Percentiles rank a stretch among this genome's conserved stretches.
These are phyloP conservation scores for Musa acuminata DNA, from an alignment of 176 grass and related monocot genomes.

Conservation along the genomic window DNA sequence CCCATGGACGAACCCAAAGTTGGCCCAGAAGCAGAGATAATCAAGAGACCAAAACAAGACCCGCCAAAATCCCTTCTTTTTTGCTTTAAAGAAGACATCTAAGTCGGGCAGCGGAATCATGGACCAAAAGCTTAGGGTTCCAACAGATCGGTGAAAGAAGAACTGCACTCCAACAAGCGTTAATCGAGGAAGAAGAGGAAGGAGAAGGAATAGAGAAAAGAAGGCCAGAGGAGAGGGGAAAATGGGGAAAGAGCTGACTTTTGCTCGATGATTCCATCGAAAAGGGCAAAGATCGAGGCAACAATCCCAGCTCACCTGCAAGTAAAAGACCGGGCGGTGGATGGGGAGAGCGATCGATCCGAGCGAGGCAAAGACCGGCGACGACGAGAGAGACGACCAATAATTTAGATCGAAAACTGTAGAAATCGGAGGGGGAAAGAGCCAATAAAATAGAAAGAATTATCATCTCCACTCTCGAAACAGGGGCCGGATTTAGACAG, in stretches of 20 bases:
- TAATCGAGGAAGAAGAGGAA: background rate
- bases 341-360: background rate
- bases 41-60: background rate
- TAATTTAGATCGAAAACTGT: background rate
- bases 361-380: background rate
- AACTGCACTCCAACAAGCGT: background rate
- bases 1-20: background rate
- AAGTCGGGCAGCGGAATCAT: background rate
- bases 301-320: constrained; percentile 5
- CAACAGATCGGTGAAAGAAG: background rate
- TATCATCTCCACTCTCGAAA: background rate
- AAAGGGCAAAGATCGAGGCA: background rate
- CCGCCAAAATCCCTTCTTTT: background rate
- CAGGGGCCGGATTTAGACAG: background rate
- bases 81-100: background rate
- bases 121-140: background rate
- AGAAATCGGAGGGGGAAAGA: background rate
- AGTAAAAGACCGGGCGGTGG: background rate
- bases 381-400: background rate
- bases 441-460: background rate
- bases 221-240: background rate
- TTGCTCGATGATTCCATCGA: background rate
- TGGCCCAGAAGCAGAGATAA: background rate
- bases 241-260: background rate
- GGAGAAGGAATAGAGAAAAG: background rate